Evolutionary conservation across 2,329 filamentous ascomycete species (phyloP).

Genomic region (Ambrosiella cleistominuta): DNA sequence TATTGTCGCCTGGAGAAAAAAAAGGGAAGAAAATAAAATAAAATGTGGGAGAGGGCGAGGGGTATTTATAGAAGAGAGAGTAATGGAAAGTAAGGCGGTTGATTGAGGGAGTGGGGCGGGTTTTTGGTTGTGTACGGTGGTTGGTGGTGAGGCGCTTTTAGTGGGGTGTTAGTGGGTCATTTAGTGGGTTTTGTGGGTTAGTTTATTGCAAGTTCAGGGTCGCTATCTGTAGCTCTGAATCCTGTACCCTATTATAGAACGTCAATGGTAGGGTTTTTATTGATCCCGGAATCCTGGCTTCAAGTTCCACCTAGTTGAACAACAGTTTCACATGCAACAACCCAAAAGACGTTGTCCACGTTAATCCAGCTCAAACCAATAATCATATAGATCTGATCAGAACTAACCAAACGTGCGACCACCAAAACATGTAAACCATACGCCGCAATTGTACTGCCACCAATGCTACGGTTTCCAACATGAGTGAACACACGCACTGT

Average conservation of each 20-base stretch:
- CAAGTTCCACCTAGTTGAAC: not conserved
- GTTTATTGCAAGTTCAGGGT: not conserved
- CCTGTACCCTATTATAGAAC: not conserved
- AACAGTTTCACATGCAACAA: no score
- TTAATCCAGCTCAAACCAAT: no score
- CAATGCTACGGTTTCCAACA: no score
- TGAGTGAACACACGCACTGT: not conserved
- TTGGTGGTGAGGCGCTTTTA: not conserved
- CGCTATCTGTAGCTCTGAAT: not conserved
- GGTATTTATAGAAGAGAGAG: constrained; percentile 7
- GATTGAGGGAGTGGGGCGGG: not conserved
- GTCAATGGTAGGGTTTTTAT: not conserved
- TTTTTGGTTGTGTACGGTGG: not conserved
- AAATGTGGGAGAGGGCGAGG: not conserved
- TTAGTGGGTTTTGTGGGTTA: not conserved
- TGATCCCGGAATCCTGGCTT: not conserved
- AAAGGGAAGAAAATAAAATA: constrained; percentile 2
- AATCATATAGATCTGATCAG: no score
- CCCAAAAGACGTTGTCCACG: no score
- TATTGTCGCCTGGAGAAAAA: constrained; percentile 14
- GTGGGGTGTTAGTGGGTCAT: not conserved
- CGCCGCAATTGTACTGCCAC: no score
- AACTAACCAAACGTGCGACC: no score
- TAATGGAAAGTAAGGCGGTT: not conserved
- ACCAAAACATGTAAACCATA: no score